Evolutionary conservation across 768 basidiomycete genomes (phyloP).

Genomic region (Gautieria morchelliformis): DNA sequence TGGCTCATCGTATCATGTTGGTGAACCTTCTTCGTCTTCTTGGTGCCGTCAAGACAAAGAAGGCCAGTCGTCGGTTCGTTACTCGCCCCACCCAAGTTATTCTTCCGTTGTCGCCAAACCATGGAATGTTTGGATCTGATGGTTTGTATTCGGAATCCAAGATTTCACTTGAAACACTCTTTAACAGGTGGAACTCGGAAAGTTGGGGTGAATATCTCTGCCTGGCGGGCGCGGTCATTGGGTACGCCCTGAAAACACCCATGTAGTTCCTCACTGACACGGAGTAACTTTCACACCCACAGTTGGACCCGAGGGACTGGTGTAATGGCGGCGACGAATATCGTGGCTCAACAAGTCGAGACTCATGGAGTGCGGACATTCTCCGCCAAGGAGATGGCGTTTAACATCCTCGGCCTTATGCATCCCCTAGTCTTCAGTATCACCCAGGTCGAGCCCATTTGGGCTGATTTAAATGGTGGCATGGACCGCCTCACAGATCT

Average conservation of each 20-base stretch:
- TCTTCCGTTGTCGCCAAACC: slow-evolving; percentile 94
- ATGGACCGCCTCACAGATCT: slow-evolving; percentile 97
- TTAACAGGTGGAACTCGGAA: slow-evolving; percentile 97
- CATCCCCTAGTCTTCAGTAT: slow-evolving; percentile 98
- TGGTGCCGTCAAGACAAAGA: slow-evolving; percentile 96
- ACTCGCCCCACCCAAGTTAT: slow-evolving; percentile 99
- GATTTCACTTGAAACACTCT: slow-evolving; percentile 94
- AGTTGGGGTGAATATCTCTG: slow-evolving; percentile 99
- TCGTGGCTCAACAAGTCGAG: slow-evolving; percentile 90
- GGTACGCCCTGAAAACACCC: slow-evolving; percentile 38
- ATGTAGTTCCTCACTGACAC: too few species aligned
- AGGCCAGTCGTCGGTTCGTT: slow-evolving; percentile 91
- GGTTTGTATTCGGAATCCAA: slow-evolving; percentile 98
- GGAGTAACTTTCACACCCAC: background rate
- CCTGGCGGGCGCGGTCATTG: slow-evolving; percentile 96
- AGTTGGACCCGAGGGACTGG: slow-evolving; percentile 99
- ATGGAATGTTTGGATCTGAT: slow-evolving; percentile 95
- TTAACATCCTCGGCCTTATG: slow-evolving; percentile 99
- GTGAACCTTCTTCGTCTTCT: slow-evolving; percentile 93
- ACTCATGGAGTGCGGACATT: slow-evolving; percentile 91
- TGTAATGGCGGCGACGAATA: slow-evolving; percentile 91
- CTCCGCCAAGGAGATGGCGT: slow-evolving; percentile 99
- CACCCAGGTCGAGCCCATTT: slow-evolving; percentile 97
- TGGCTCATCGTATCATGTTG: slow-evolving; percentile 98
- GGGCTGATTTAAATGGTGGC: slow-evolving; percentile 97